These are phyloP conservation scores for Lycium ferocissimum DNA, from an alignment of 257 asterid species.

Conservation along the genomic window DNA sequence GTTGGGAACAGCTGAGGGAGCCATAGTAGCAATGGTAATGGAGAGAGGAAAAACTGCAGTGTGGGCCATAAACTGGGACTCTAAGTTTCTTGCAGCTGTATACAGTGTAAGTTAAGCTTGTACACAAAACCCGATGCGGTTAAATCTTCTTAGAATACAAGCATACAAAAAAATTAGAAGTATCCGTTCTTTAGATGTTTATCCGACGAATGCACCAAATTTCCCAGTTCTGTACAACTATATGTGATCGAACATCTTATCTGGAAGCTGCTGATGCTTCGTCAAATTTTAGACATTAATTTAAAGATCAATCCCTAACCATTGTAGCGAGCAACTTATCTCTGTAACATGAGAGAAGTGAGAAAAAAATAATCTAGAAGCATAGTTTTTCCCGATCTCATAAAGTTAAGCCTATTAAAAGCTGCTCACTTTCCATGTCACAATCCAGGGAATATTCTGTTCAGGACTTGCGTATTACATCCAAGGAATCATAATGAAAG, in stretches of 20 bases:
- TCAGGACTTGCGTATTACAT: slow-evolving; percentile 87
- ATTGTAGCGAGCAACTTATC: not conserved
- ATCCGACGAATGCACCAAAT: not conserved
- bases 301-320: not conserved
- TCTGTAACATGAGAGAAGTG: slow-evolving; percentile 1
- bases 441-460: slow-evolving; percentile 79
- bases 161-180: not conserved
- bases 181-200: not conserved
- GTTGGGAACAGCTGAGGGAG: slow-evolving; percentile 78
- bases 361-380: not conserved
- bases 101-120: slow-evolving; percentile 68
- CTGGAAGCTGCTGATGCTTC: not conserved
- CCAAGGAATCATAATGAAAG: slow-evolving; percentile 86
- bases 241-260: not conserved
- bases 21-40: slow-evolving; percentile 64
- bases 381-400: not conserved
- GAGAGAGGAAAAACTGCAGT: slow-evolving; percentile 75
- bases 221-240: not conserved
- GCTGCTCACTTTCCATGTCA: slow-evolving; percentile 4
- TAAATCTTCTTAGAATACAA: not conserved
- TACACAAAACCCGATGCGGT: not conserved
- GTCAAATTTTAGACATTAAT: not conserved
- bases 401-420: not conserved
- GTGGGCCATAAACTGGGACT: slow-evolving; percentile 85
- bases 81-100: slow-evolving; percentile 69